Conservation (phyloP, 768 basidiomycete species). For the Kwoniella pini region DNA sequence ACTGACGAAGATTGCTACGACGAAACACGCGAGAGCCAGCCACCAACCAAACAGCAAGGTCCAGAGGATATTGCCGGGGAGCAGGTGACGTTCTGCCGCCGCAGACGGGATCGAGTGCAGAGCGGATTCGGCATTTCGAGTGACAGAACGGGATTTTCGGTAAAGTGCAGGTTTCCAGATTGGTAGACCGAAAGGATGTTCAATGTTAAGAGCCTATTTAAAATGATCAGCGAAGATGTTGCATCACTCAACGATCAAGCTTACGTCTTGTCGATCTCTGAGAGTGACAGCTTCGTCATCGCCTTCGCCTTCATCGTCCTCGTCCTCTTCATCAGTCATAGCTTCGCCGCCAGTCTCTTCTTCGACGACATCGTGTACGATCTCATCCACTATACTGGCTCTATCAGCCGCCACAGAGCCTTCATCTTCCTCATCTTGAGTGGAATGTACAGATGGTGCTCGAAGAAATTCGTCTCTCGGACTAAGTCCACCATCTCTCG, state of each 20-base stretch:
- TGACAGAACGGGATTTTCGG: conserved; percentile 95
- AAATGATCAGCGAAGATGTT: conserved; percentile 14
- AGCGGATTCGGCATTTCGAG: conserved; percentile 91
- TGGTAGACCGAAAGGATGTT: conserved; percentile 97
- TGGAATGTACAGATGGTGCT: conserved; percentile 34
- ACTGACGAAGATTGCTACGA: conserved; percentile 68
- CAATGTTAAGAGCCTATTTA: conserved; percentile 76
- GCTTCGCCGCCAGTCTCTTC: conserved; percentile 29
- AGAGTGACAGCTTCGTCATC: conserved; percentile 89
- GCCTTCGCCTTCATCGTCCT: conserved; percentile 34
- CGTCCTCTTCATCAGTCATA: conserved; percentile 28
- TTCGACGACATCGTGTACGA: conserved; percentile 43
- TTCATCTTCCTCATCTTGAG: conserved; percentile 49
- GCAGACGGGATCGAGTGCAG: conserved; percentile 90
- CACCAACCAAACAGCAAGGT: conserved; percentile 87
- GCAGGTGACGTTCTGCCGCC: conserved; percentile 86
- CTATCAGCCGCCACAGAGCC: conserved; percentile 25
- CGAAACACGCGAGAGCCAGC: conserved; percentile 72
- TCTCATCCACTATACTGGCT: conserved; percentile 36
- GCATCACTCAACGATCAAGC: conserved; percentile 12
- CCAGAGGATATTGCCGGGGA: conserved; percentile 95
- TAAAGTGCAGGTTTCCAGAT: conserved; percentile 99
- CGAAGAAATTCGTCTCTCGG: conserved; percentile 33
- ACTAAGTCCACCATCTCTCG: conserved; percentile 31
- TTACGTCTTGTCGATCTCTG: conserved; percentile 89